Evolutionary conservation across 2,329 filamentous ascomycete genomes (phyloP), one percentile per base, ranked within the genome.

Genomic region (Epicoccum sorghinum): DNA sequence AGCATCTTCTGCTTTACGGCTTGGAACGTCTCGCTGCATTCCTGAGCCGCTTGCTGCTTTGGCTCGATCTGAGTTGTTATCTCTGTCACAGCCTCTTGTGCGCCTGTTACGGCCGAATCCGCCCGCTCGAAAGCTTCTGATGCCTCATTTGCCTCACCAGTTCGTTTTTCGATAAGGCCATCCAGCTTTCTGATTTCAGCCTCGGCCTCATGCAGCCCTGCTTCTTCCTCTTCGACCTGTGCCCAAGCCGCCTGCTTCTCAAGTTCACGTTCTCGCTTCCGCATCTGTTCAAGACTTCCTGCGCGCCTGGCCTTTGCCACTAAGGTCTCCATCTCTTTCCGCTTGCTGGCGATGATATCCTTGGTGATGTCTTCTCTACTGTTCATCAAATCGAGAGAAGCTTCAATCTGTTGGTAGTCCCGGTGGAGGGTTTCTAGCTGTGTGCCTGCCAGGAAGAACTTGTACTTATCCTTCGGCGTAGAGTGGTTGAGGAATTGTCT

Each of bases 391-490:
- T 96, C 89, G 18, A 95, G 80, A 3, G 85, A 88, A 61, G 96
- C 89, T 57, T 89, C 86, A 12, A 97, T 86, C 52, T 96, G 80
- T 54, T 87, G 85, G 74, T 99, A 99, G 69, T 99, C 95, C 58
- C 91, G 88, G 70, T 96, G 91, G 8, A 99, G 82, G 64, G 93
- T 89, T 71, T 98, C 91, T 0, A 99, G 83, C 66, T 98, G 93
- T 0, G 96, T 96, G 24, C 95, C 95, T 65, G 93, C 91, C 56
- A 96, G 84, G 70, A 99, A 99, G 68, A 97, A 97, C 63, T 91
- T 95, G 80, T 98, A 99, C 72, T 99, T 99, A 56, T 93, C 87
- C 3, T 84, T 79, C 0, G 92, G 85, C 2, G 86, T 89, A 10
- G 95, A 93, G 32, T 88, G 85, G 68, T 93, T 96, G 38, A 99